Evolutionary conservation across 2,329 filamentous ascomycete species (phyloP).

Genomic region (Septoria petroselini): DNA sequence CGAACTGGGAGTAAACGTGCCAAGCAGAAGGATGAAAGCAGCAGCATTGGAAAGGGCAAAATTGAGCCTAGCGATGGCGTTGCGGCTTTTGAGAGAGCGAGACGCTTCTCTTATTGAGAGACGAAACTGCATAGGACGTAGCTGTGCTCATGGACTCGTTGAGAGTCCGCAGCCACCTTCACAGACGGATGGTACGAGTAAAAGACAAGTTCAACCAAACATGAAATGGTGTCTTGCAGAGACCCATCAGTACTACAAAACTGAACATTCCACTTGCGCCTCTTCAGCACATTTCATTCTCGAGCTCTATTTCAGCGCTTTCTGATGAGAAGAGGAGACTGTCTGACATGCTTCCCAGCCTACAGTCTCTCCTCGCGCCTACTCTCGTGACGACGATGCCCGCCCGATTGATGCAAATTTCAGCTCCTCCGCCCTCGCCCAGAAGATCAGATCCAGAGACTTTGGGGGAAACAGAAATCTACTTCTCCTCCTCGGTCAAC

Average conservation of each 20-base stretch:
- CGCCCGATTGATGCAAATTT: neutral
- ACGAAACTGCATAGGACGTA: no score
- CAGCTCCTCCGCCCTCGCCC: neutral
- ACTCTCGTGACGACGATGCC: neutral
- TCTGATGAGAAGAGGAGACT: neutral
- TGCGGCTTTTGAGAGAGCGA: constrained; percentile 4
- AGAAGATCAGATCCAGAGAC: constrained; percentile 3
- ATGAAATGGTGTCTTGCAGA: no score
- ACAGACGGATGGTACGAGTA: no score
- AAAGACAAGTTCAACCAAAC: no score
- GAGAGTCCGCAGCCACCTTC: neutral
- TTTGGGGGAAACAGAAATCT: no score
- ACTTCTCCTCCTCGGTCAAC: constrained; percentile 20
- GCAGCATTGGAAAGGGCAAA: neutral
- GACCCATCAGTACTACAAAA: no score
- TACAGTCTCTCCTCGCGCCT: no score
- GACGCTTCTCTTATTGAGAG: neutral
- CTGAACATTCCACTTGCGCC: constrained; percentile 4
- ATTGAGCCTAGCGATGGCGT: constrained; percentile 17
- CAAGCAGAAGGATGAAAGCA: neutral
- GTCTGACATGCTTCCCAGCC: neutral
- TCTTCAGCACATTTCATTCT: constrained; percentile 1
- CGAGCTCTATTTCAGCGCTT: neutral
- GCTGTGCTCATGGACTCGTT: no score
- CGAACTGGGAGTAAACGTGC: neutral